Percentiles rank a stretch among this genome's conserved stretches.
phyloP scores from a whole-genome alignment of 2,329 filamentous ascomycete species.

The Penicillium sp. region DNA sequence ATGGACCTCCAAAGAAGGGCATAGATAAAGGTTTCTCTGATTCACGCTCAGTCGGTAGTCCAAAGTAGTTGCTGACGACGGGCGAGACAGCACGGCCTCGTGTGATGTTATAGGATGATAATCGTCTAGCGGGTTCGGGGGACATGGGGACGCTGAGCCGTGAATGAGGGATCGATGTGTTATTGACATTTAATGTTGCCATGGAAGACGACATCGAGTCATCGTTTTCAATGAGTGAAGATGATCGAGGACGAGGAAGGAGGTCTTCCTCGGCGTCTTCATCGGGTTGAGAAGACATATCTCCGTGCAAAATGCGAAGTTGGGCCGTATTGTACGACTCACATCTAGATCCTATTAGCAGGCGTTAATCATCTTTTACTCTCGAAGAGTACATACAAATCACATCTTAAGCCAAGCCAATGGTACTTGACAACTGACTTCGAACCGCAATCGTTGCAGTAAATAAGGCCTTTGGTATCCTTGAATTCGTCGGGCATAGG shows the following conservation, averaged over 20 bases:
- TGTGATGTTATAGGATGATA: constrained; percentile 38
- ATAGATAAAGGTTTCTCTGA: constrained; percentile 30
- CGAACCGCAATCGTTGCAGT: constrained; percentile 92
- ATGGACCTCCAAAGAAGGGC: constrained; percentile 29
- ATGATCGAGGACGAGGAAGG: constrained; percentile 25
- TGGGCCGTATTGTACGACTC: constrained; percentile 51
- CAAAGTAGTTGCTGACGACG: constrained; percentile 48
- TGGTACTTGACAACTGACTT: constrained; percentile 87
- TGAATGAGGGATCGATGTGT: constrained; percentile 27
- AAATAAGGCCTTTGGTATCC: constrained; percentile 76
- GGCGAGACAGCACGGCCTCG: constrained; percentile 44
- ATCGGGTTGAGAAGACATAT: constrained; percentile 26
- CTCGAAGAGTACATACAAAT: constrained; percentile 42
- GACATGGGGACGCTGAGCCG: constrained; percentile 23
- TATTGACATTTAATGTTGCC: constrained; percentile 32
- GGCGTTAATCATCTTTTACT: background rate
- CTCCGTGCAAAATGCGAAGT: constrained; percentile 40
- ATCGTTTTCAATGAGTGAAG: constrained; percentile 30
- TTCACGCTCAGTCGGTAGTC: constrained; percentile 39
- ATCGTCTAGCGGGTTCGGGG: constrained; percentile 24
- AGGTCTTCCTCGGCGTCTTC: constrained; percentile 24
- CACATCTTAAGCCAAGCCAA: constrained; percentile 91
- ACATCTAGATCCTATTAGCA: constrained; percentile 35
- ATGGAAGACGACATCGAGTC: constrained; percentile 21
- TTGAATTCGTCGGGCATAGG: constrained; percentile 87